Conservation (phyloP, 345 rosid genomes). For the Syzygium aromaticum region DNA sequence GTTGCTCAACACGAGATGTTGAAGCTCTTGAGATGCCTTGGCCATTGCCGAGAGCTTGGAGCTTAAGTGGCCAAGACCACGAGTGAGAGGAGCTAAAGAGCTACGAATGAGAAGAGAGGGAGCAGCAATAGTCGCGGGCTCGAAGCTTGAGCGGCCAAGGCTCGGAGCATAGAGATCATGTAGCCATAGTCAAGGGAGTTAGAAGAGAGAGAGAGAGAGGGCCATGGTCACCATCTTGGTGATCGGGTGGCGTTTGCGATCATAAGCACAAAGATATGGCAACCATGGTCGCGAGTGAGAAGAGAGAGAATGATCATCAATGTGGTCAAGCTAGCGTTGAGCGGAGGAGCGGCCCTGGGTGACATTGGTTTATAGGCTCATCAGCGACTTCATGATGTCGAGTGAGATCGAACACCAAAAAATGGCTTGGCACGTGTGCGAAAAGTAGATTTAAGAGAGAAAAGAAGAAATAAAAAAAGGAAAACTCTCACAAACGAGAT, state of each 20-base stretch:
- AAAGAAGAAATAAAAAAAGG: too few species aligned
- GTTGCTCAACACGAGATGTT: background rate
- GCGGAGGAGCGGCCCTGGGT: background rate
- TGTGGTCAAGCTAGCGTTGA: fast-evolving
- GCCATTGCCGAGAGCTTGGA: background rate
- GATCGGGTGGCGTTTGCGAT: background rate
- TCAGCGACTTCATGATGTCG: background rate
- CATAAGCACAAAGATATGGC: fast-evolving
- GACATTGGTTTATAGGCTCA: background rate
- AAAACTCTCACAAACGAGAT: too few species aligned
- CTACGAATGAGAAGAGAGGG: too few species aligned
- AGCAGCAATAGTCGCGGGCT: too few species aligned
- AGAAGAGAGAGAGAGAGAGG: background rate
- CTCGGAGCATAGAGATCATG: background rate
- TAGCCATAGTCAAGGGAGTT: background rate
- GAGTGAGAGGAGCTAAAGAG: too few species aligned
- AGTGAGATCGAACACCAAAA: background rate
- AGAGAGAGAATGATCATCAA: background rate
- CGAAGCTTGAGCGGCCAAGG: too few species aligned
- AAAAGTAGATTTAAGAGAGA: background rate
- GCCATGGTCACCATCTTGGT: background rate
- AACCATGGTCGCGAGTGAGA: fast-evolving
- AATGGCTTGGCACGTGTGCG: background rate
- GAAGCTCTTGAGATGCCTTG: background rate
- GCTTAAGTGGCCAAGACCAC: too few species aligned